Evolutionary conservation across 1,284 basidiomycete species (phyloP).

Genomic region (Pseudozyma flocculosa): DNA sequence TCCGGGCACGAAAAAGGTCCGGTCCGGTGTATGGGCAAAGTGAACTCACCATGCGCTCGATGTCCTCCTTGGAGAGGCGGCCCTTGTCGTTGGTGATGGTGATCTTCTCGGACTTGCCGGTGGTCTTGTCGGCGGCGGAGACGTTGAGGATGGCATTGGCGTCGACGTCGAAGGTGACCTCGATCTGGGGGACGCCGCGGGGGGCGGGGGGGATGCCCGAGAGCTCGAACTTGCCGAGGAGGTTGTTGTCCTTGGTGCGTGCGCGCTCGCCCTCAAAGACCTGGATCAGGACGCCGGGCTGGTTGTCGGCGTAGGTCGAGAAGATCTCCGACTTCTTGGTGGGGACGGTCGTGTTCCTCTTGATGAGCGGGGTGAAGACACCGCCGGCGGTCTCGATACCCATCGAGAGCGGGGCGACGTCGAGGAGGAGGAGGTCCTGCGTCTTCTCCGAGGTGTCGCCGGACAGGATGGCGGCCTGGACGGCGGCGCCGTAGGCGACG

Average conservation of each 20-base stretch:
- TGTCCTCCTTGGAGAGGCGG: conserved; percentile 95
- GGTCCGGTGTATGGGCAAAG: too few species aligned
- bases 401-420: conserved; percentile 92
- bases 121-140: conserved; percentile 93
- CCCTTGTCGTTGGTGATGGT: conserved; percentile 99
- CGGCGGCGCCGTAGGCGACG: conserved; percentile 97
- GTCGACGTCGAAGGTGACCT: conserved; percentile 98
- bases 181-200: conserved; percentile 96
- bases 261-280: conserved; percentile 99
- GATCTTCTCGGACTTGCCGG: conserved; percentile 88
- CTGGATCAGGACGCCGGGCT: conserved; percentile 97
- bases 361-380: conserved; percentile 97
- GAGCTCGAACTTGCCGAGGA: conserved; percentile 98
- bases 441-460: conserved; percentile 98
- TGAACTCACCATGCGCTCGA: conserved; percentile 78
- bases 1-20: too few species aligned
- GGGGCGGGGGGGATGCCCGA: conserved; percentile 96
- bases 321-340: conserved; percentile 99
- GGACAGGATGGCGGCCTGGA: conserved; percentile 96
- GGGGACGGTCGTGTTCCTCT: conserved; percentile 96
- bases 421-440: conserved; percentile 92
- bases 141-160: conserved; percentile 98
- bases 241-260: conserved; percentile 98
- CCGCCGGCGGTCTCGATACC: conserved; percentile 98
- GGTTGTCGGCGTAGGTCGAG: conserved; percentile 99